phyloP scores from a whole-genome alignment of 2,329 filamentous ascomycete species.

The Ophiosphaerella korrae region DNA sequence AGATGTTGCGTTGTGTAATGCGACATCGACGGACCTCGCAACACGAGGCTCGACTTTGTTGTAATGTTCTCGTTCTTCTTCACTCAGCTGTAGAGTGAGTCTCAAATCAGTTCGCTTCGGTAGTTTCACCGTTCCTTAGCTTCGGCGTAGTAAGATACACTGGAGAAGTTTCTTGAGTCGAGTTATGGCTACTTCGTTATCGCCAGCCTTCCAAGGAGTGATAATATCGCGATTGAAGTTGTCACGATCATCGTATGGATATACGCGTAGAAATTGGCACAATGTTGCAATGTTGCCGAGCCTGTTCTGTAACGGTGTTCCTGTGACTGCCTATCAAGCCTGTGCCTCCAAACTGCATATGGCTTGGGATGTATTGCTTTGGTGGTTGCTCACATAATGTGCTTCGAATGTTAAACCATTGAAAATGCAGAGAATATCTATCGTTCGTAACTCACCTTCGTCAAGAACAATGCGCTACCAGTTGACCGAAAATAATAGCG shows the following conservation, averaged over 20 bases:
- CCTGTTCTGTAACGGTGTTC: slow-evolving; percentile 43
- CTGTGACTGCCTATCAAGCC: slow-evolving; percentile 58
- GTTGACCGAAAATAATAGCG: slow-evolving; percentile 6
- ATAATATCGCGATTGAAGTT: slow-evolving; percentile 48
- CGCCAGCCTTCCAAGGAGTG: slow-evolving; percentile 45
- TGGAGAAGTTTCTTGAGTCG: slow-evolving; percentile 48
- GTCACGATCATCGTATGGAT: slow-evolving; percentile 28
- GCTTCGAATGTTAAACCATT: slow-evolving; percentile 38
- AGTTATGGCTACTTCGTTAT: slow-evolving; percentile 43
- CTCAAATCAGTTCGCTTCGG: slow-evolving; percentile 43
- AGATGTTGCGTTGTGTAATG: slow-evolving; percentile 17
- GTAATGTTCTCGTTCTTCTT: slow-evolving; percentile 45
- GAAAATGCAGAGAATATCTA: slow-evolving; percentile 19
- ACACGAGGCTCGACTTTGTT: slow-evolving; percentile 15
- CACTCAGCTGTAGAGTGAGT: slow-evolving; percentile 42
- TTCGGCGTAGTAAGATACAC: slow-evolving; percentile 49
- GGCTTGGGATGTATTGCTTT: slow-evolving; percentile 33
- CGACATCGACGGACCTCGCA: slow-evolving; percentile 28
- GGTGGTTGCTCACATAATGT: slow-evolving; percentile 38
- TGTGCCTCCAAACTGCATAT: slow-evolving; percentile 49
- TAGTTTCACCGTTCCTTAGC: slow-evolving; percentile 47
- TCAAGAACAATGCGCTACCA: slow-evolving; percentile 28
- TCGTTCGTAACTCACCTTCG: slow-evolving; percentile 11
- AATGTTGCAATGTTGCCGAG: slow-evolving; percentile 13
- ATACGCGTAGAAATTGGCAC: slow-evolving; percentile 12